These are phyloP conservation scores for Solanum etuberosum DNA, from an alignment of 257 asterid genomes.

Conservation along the genomic window DNA sequence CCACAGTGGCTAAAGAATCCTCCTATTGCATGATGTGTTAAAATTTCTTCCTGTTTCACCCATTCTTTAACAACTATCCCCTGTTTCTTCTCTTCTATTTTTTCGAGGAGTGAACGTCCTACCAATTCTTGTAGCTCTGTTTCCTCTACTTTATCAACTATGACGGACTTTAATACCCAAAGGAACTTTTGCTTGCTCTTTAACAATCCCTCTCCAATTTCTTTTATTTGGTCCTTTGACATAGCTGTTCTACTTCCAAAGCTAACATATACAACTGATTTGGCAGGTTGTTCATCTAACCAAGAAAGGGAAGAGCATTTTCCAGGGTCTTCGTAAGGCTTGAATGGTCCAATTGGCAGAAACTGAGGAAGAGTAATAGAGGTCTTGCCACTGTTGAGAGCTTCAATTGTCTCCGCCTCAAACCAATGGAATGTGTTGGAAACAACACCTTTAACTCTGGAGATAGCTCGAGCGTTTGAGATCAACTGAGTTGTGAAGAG, in stretches of 20 bases:
- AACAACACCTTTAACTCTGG: conserved; percentile 22
- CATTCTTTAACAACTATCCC: conserved; percentile 4
- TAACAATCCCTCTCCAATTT: conserved; percentile 16
- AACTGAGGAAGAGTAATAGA: conserved; percentile 8
- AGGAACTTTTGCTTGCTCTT: conserved; percentile 11
- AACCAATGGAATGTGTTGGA: conserved; percentile 24
- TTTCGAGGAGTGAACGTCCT: conserved; percentile 1
- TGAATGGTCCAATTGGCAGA: conserved; percentile 31
- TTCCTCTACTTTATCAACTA: not conserved
- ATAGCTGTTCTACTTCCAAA: conserved; percentile 20
- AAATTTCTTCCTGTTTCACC: conserved; percentile 13
- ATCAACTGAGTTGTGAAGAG: conserved; percentile 7
- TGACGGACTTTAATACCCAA: conserved; percentile 11
- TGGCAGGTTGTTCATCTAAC: conserved; percentile 18
- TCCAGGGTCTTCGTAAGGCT: not conserved
- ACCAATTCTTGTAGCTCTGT: not conserved
- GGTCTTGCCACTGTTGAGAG: conserved; percentile 6
- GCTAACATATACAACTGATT: conserved; percentile 20
- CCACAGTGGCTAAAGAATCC: conserved; percentile 28
- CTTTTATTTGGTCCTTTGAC: conserved; percentile 16
- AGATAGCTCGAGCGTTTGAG: conserved; percentile 19
- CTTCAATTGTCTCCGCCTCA: conserved; percentile 26
- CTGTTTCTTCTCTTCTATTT: not conserved
- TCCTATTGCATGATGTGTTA: conserved; percentile 36
- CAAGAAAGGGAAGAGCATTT: conserved; percentile 2